A percentile compares a stretch with the other conserved stretches of the same genome.
Conservation (phyloP, 2,329 filamentous ascomycete genomes). For the Corynespora cassiicola region DNA sequence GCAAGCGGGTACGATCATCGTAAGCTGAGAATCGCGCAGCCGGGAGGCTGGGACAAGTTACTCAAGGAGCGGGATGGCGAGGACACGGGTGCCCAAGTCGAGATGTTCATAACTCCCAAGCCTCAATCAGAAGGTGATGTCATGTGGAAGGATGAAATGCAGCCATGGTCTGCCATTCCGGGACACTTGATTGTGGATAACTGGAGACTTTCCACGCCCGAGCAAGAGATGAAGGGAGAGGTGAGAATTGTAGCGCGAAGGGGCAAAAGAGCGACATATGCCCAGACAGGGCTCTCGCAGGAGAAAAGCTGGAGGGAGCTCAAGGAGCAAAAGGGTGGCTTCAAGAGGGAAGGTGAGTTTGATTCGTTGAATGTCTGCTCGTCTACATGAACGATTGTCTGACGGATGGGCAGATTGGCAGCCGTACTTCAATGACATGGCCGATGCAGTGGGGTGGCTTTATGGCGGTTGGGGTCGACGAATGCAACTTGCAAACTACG, state of each 20-base stretch:
- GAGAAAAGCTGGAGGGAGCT: slow-evolving; percentile 37
- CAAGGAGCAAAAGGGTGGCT: slow-evolving; percentile 32
- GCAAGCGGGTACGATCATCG: slow-evolving; percentile 40
- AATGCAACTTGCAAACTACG: slow-evolving; percentile 37
- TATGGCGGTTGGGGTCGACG: slow-evolving; percentile 41
- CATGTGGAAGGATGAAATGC: slow-evolving; percentile 26
- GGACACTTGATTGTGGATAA: slow-evolving; percentile 39
- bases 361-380: no score
- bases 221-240: slow-evolving; percentile 39
- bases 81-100: slow-evolving; percentile 34
- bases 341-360: slow-evolving; percentile 34
- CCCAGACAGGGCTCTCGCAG: slow-evolving; percentile 34
- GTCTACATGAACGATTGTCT: slow-evolving; percentile 1
- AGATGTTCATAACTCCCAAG: slow-evolving; percentile 38
- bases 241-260: slow-evolving; percentile 39
- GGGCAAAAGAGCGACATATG: slow-evolving; percentile 28
- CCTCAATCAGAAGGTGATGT: slow-evolving; percentile 15
- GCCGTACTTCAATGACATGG: slow-evolving; percentile 43
- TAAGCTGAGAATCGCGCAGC: slow-evolving; percentile 33
- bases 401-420: slow-evolving; percentile 31
- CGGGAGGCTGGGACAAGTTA: slow-evolving; percentile 36
- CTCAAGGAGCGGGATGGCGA: slow-evolving; percentile 39
- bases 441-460: slow-evolving; percentile 43
- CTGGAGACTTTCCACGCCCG: slow-evolving; percentile 29
- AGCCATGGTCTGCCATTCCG: slow-evolving; percentile 35